Evolutionary conservation across 805 yeast genomes (phyloP).

Genomic region (Candida xiaguanensis): DNA sequence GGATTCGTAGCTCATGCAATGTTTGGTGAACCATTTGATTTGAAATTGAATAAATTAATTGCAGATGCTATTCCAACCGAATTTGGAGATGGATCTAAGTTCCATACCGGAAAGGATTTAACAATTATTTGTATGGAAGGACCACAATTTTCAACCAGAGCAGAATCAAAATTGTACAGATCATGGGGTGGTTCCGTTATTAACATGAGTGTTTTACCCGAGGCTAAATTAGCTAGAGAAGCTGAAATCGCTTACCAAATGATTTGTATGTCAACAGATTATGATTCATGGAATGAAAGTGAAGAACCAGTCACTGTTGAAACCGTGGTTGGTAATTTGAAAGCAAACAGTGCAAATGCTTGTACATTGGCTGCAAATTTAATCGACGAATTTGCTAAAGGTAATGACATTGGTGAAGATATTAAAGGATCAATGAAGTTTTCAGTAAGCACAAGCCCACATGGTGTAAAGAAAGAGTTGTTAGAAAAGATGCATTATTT

Average conservation of each 20-base stretch:
- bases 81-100: constrained; percentile 43
- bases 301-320: constrained; percentile 99
- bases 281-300: constrained; percentile 95
- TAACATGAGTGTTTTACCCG: constrained; percentile 97
- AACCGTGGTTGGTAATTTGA: constrained; percentile 86
- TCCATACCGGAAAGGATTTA: constrained; percentile 74
- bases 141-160: constrained; percentile 95
- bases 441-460: constrained; percentile 73
- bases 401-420: constrained; percentile 57
- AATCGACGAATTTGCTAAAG: constrained; percentile 59
- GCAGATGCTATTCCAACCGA: constrained; percentile 47
- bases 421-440: constrained; percentile 74
- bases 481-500: constrained; percentile 78
- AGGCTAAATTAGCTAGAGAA: constrained; percentile 93
- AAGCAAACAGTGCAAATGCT: constrained; percentile 86
- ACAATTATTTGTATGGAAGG: constrained; percentile 98
- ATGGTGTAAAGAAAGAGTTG: constrained; percentile 68
- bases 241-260: constrained; percentile 96
- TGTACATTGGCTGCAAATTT: constrained; percentile 68
- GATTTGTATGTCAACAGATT: constrained; percentile 98
- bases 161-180: constrained; percentile 84
- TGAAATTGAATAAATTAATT: constrained; percentile 62
- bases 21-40: constrained; percentile 95
- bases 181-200: constrained; percentile 93
- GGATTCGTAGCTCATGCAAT: constrained; percentile 98